Conservation (phyloP, 2,329 filamentous ascomycete genomes). For the Capronia coronata region DNA sequence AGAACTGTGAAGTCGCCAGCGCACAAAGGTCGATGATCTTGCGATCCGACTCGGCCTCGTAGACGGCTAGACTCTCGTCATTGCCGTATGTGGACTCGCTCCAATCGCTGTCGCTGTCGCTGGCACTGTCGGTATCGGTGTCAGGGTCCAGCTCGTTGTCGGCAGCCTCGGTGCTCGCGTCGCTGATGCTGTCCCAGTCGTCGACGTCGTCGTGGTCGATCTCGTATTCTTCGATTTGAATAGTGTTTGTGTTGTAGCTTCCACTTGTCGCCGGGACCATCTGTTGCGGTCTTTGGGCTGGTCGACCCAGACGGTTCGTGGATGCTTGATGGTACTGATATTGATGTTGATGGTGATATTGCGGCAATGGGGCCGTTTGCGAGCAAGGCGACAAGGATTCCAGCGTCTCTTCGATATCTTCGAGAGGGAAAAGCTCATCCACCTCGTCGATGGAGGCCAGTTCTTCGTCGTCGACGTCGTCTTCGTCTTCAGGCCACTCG, state of each 20-base stretch:
- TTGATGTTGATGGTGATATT: neutral
- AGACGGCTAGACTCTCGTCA: no score
- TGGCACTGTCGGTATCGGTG: slow-evolving; percentile 4
- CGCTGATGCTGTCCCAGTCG: slow-evolving; percentile 10
- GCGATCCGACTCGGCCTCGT: slow-evolving; percentile 1
- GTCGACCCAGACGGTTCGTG: neutral
- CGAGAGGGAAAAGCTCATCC: slow-evolving; percentile 1
- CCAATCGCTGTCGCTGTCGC: slow-evolving; percentile 10
- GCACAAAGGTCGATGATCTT: slow-evolving; percentile 1
- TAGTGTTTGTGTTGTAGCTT: no score
- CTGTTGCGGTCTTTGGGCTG: neutral
- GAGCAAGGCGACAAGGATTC: no score
- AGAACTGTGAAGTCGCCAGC: neutral
- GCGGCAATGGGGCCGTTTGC: no score
- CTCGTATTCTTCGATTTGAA: no score
- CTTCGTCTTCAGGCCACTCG: neutral
- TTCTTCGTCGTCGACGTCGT: slow-evolving; percentile 4
- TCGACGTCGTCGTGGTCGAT: neutral
- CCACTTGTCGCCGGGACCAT: neutral
- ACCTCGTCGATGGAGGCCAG: neutral
- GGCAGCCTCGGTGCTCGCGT: slow-evolving; percentile 12
- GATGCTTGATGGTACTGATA: neutral
- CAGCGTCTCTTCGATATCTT: slow-evolving; percentile 4
- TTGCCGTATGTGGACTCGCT: slow-evolving; percentile 13
- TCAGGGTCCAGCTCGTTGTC: slow-evolving; percentile 11